Percentiles rank a stretch among this genome's conserved stretches.
Evolutionary conservation across 2,329 filamentous ascomycete species (phyloP).

Genomic region (Fusarium humuli): DNA sequence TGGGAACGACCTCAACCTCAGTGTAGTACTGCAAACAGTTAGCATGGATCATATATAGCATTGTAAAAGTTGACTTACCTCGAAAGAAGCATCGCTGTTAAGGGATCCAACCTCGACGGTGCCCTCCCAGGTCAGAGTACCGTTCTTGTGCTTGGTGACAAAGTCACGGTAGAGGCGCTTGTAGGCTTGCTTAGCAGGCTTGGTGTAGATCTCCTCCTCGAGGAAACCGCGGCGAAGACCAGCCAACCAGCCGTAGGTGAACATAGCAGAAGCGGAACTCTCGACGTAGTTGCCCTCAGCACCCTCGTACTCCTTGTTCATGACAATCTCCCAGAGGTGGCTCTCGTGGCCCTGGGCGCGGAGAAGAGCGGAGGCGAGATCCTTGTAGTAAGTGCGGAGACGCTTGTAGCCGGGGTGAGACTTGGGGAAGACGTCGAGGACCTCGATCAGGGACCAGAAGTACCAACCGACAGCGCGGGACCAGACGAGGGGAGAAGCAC

Average conservation of each 20-base stretch:
- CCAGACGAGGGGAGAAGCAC: slow-evolving; percentile 66
- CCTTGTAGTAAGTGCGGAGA: slow-evolving; percentile 52
- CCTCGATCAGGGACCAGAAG: slow-evolving; percentile 62
- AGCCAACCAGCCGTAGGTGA: slow-evolving; percentile 63
- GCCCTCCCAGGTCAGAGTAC: slow-evolving; percentile 62
- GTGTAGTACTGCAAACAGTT: slow-evolving; percentile 43
- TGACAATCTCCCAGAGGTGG: slow-evolving; percentile 70
- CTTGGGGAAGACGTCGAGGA: slow-evolving; percentile 59
- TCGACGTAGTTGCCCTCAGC: slow-evolving; percentile 69
- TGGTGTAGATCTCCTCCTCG: slow-evolving; percentile 33
- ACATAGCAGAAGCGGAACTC: slow-evolving; percentile 69
- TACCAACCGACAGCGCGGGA: slow-evolving; percentile 67
- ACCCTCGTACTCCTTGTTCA: slow-evolving; percentile 61
- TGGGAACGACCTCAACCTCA: slow-evolving; percentile 41
- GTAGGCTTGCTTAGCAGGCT: slow-evolving; percentile 45
- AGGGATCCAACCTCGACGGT: slow-evolving; percentile 65
- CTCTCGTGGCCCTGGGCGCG: slow-evolving; percentile 55
- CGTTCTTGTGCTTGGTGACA: slow-evolving; percentile 59
- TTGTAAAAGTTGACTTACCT: slow-evolving; percentile 51
- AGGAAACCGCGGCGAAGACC: slow-evolving; percentile 51
- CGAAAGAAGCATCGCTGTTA: slow-evolving; percentile 61
- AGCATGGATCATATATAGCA: neutral
- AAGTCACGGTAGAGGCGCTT: slow-evolving; percentile 56
- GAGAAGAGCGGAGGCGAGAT: slow-evolving; percentile 41
- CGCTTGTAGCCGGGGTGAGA: slow-evolving; percentile 51